Evolutionary conservation across 2,329 filamentous ascomycete genomes (phyloP).

Genomic region (Fragosphaeria purpurea): DNA sequence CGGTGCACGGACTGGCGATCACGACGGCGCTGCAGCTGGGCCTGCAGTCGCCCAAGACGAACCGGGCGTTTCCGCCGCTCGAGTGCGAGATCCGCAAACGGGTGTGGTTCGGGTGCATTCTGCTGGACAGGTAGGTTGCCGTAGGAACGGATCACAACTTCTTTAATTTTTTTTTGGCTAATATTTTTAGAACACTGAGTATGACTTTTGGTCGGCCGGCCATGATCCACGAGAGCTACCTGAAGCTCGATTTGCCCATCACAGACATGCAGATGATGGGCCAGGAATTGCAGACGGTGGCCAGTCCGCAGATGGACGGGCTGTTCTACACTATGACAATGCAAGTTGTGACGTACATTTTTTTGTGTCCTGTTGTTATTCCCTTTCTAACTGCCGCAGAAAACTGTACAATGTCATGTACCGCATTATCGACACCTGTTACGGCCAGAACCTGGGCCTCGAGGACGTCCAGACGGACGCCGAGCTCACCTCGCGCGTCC

Average conservation of each 20-base stretch:
- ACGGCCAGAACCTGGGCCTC: conserved; percentile 33
- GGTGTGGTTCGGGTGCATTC: conserved; percentile 39
- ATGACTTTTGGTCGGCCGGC: conserved; percentile 42
- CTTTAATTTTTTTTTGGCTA: not conserved
- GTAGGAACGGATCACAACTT: conserved; percentile 10
- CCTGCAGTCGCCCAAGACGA: conserved; percentile 33
- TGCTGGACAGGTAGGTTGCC: conserved; percentile 31
- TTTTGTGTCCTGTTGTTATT: not conserved
- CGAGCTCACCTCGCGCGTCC: conserved; percentile 23
- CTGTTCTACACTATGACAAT: conserved; percentile 26
- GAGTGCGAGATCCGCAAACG: conserved; percentile 37
- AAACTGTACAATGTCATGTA: conserved; percentile 26
- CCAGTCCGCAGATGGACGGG: conserved; percentile 4
- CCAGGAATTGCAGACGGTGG: not conserved
- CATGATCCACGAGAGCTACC: conserved; percentile 33
- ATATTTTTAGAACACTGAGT: conserved; percentile 25
- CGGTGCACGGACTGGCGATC: conserved; percentile 40
- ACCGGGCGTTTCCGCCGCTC: conserved; percentile 24
- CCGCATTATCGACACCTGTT: conserved; percentile 29
- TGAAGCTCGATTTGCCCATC: conserved; percentile 28
- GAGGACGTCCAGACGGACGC: conserved; percentile 16
- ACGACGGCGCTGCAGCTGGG: conserved; percentile 41
- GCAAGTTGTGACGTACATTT: conserved; percentile 12
- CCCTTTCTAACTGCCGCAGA: no score
- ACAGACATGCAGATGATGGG: conserved; percentile 2